Evolutionary conservation across 495 filamentous ascomycete species (phyloP), one percentile per base, ranked within the genome.

Genomic region (Hapsidospora chrysogenum): DNA sequence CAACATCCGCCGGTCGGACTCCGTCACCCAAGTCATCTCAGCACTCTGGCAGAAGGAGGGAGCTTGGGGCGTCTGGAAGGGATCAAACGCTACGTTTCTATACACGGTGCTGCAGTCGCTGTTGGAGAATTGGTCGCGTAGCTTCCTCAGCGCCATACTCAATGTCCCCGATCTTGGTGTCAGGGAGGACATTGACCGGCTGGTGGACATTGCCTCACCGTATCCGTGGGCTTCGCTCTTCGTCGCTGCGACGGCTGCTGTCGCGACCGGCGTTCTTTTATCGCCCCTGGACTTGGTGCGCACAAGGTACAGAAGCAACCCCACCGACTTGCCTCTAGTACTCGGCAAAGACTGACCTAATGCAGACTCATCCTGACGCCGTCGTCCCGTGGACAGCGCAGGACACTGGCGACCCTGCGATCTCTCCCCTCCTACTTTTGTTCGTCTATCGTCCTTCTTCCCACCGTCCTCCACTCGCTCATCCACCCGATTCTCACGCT

Each of bases 31-130:
- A 35, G 81, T 83, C 3, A 68, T 95, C 37, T 74, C 72, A 5
- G 75, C 85, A 50, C 58, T 94, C 9, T 96, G 86, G 85, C 59
- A 68, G n/a, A 84, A 78, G 42, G 89, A 92, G 51, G 81, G 82
- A 6, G 77, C 78, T 6, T 85, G 80, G 65, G 92, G 89, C 4
- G 74, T 93, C 0, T 97, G 86, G 85, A 95, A 95, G 59, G 84
- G 78, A 17, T 76, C 82, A 21, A 93, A 92, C 47, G 66, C 78
- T n/a, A 86, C 83, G 1, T 93, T 92, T 42, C 65, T 95, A 34
- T 85, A 93, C 57, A 76, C 74, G 2, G 63, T 89, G 19, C 70
- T 92, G n/a, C 66, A 81, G 19, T 80, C 78, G n/a, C 76, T 85
- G 2, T 53, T 89, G 3, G 85, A 89, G 49, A 78, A 75, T 40